These are phyloP conservation scores for Acanthochlamys bracteata DNA, from an alignment of 106 monocot genomes.

Conservation along the genomic window DNA sequence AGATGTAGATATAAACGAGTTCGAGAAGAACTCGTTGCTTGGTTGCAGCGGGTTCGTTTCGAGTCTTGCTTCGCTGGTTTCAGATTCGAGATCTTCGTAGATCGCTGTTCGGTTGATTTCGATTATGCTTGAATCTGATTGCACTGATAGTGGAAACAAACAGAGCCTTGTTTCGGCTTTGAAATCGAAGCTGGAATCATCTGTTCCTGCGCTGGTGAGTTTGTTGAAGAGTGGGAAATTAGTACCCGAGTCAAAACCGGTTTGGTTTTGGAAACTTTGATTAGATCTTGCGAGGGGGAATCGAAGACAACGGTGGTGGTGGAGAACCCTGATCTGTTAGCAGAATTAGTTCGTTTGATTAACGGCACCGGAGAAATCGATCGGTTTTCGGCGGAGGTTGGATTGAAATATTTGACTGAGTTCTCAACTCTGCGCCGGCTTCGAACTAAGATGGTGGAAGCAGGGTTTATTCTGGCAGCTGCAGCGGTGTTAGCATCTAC, in stretches of 20 bases:
- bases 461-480: conserved; percentile 24
- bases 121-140: conserved; percentile 14
- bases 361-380: conserved; percentile 9
- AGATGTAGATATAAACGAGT: conserved; percentile 26
- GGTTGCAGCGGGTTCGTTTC: conserved; percentile 17
- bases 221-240: conserved; percentile 6
- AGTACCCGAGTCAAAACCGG: conserved; percentile 33
- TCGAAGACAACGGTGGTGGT: conserved; percentile 24
- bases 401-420: conserved; percentile 24
- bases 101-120: conserved; percentile 23
- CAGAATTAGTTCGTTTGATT: conserved; percentile 37
- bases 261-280: conserved; percentile 12
- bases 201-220: background rate
- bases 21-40: conserved; percentile 35
- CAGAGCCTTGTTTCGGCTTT: conserved; percentile 8
- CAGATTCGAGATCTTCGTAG: conserved; percentile 12
- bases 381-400: conserved; percentile 12
- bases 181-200: background rate
- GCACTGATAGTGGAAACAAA: conserved; percentile 18
- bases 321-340: conserved; percentile 20
- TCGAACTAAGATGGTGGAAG: conserved; percentile 22
- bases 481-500: conserved; percentile 13
- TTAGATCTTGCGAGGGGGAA: conserved; percentile 11
- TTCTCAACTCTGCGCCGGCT: conserved; percentile 10
- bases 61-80: conserved; percentile 17